Conservation (phyloP, 371 early-diverging fungal genomes). For the Mucor piriformis region DNA sequence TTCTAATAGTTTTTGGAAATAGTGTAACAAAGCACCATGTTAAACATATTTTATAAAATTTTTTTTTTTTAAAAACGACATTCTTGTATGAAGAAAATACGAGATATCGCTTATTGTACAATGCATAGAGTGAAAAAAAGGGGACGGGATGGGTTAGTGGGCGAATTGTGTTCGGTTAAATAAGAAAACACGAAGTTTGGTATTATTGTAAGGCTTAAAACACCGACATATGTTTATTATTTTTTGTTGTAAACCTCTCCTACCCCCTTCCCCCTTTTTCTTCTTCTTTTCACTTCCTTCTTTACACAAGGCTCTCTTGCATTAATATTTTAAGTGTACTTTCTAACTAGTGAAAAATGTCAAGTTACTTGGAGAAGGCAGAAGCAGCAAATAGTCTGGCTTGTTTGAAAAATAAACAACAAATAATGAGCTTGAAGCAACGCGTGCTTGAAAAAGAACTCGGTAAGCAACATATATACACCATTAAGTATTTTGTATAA, state of each 20-base stretch:
- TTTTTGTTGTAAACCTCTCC: background rate
- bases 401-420: constrained; percentile 2
- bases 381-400: background rate
- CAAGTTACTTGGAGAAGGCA: background rate
- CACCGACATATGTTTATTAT: constrained; percentile 1
- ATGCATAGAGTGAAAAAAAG: no score
- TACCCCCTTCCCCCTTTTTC: background rate
- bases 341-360: background rate
- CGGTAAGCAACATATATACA: constrained; percentile 8
- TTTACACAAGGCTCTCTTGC: background rate
- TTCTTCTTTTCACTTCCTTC: background rate
- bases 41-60: no score
- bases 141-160: no score
- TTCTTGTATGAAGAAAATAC: no score
- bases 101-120: no score
- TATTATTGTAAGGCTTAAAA: background rate
- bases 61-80: no score
- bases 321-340: background rate
- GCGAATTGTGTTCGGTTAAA: background rate
- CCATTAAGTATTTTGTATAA: background rate
- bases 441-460: constrained; percentile 18
- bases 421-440: constrained; percentile 14
- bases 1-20: no score
- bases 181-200: background rate
- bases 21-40: no score